These are phyloP conservation scores for Casuarina glauca DNA, from an alignment of 306 rosid genomes.

Conservation along the genomic window DNA sequence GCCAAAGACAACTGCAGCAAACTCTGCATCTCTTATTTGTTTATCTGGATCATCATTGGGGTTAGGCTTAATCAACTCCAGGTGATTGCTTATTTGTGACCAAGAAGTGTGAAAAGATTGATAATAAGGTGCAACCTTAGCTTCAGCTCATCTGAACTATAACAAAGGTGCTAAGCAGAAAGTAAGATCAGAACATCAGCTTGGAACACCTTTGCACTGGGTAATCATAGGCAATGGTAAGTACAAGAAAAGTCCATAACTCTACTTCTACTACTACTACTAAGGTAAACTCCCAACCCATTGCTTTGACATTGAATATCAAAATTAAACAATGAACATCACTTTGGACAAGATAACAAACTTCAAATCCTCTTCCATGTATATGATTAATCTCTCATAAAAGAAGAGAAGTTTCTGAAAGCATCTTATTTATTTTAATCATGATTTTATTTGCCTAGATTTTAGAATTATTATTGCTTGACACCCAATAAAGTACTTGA, in stretches of 20 bases:
- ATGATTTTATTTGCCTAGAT: background rate
- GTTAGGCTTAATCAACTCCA: slow-evolving; percentile 90
- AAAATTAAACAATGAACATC: background rate
- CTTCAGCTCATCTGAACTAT: background rate
- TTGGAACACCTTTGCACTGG: background rate
- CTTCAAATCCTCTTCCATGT: background rate
- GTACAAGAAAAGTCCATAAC: background rate
- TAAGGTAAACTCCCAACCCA: slow-evolving; percentile 11
- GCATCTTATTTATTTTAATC: background rate
- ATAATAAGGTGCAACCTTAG: background rate
- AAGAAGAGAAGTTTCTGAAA: background rate
- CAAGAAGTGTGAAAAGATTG: slow-evolving; percentile 12
- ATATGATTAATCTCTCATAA: background rate
- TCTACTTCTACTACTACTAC: background rate
- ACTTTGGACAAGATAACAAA: background rate
- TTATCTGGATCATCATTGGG: slow-evolving; percentile 79
- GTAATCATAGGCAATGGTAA: background rate
- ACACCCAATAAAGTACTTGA: background rate
- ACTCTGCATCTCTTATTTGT: slow-evolving; percentile 82
- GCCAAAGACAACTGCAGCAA: slow-evolving; percentile 85
- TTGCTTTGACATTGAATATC: background rate
- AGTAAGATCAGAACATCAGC: background rate
- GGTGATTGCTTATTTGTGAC: slow-evolving; percentile 82
- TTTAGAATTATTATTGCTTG: background rate
- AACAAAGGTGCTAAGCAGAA: background rate